A percentile compares a stretch with the other conserved stretches of the same genome.
Conservation (phyloP, 2,329 filamentous ascomycete species). For the Curvularia spicifera region DNA sequence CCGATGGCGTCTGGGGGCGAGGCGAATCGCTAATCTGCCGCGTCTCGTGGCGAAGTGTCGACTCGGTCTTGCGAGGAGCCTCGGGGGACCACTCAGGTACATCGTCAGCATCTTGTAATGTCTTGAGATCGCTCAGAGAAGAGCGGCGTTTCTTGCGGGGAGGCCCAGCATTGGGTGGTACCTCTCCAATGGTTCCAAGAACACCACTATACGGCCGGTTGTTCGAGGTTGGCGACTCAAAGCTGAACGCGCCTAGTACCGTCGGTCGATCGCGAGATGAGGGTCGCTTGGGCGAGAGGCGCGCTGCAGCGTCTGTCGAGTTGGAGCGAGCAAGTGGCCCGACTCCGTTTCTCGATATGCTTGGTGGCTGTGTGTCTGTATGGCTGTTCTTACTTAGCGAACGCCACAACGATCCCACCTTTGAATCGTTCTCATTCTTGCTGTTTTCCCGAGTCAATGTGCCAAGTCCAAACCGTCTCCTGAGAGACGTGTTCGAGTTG, state of each 20-base stretch:
- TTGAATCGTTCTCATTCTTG: slow-evolving; percentile 71
- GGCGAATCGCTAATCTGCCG: slow-evolving; percentile 41
- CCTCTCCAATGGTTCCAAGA: slow-evolving; percentile 61
- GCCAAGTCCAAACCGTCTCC: slow-evolving; percentile 83
- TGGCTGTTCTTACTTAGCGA: slow-evolving; percentile 80
- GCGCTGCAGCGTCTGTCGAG: slow-evolving; percentile 76
- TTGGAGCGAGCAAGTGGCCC: slow-evolving; percentile 67
- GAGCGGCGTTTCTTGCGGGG: slow-evolving; percentile 79
- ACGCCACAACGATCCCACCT: slow-evolving; percentile 79
- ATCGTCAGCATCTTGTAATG: slow-evolving; percentile 65
- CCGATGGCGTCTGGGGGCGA: slow-evolving; percentile 40
- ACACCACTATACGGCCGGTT: slow-evolving; percentile 34
- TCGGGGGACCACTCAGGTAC: slow-evolving; percentile 48
- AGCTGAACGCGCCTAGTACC: slow-evolving; percentile 56
- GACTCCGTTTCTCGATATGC: slow-evolving; percentile 67
- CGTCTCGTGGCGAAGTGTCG: slow-evolving; percentile 26
- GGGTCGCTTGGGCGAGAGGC: slow-evolving; percentile 58
- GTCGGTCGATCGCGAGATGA: slow-evolving; percentile 62
- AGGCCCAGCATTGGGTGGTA: slow-evolving; percentile 48
- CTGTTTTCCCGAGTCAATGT: slow-evolving; percentile 78
- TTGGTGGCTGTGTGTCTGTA: slow-evolving; percentile 59
- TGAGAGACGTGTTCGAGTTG: slow-evolving; percentile 85
- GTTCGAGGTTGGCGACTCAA: slow-evolving; percentile 53
- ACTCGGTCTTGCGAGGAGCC: slow-evolving; percentile 43
- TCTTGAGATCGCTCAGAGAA: slow-evolving; percentile 85